Evolutionary conservation across 352 stramenopile genomes (phyloP), one percentile per base, ranked within the genome.

Genomic region (Pythium utonaiense): DNA sequence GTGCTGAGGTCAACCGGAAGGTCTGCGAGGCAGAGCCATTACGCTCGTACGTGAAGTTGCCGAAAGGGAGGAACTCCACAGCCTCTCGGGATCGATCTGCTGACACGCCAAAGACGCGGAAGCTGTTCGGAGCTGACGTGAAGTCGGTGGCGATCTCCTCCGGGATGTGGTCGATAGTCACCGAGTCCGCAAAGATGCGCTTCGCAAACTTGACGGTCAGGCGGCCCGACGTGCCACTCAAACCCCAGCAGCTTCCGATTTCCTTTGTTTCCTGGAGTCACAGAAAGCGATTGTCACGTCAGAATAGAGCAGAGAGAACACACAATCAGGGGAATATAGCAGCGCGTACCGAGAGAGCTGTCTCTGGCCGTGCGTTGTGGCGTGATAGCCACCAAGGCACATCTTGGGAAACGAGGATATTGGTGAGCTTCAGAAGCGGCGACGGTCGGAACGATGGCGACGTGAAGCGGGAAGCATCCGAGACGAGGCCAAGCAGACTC

Each of bases 191-290:
- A 45, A 91, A 53, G 45, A 96, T 83, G 48, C 80, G 77, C 6
- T 77, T 61, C 9, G 73, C 62, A 38, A 96, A 90, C 27, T 83
- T 84, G 16, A 96, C 77, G 0, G 88, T 91, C 13, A 96, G 71
- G 10, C 75, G 83, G 19, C 86, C 88, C 8, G 63, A 71, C 6
- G 70, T 60, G 0, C 84, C 79, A 6, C 58, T 54, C 31, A 95
- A 73, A 21, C 74, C 77, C 83, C 86, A 96, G 60, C 88, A 96
- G 38, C 77, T 90, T 14, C 88, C 88, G 14, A 95, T 83, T 57
- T 91, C 85, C 64, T 88, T 89, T 16, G 84, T 91, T 82, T 91
- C 78, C 81, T n/a, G n/a, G n/a, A n/a, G n/a, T n/a, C n/a, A n/a
- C n/a, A n/a, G n/a, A n/a, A n/a, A n/a, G n/a, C n/a, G n/a, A n/a